Percentiles rank a stretch among this genome's conserved stretches.
These are phyloP conservation scores for Cystoderma amianthinum DNA, from an alignment of 768 basidiomycete genomes.

Conservation along the genomic window DNA sequence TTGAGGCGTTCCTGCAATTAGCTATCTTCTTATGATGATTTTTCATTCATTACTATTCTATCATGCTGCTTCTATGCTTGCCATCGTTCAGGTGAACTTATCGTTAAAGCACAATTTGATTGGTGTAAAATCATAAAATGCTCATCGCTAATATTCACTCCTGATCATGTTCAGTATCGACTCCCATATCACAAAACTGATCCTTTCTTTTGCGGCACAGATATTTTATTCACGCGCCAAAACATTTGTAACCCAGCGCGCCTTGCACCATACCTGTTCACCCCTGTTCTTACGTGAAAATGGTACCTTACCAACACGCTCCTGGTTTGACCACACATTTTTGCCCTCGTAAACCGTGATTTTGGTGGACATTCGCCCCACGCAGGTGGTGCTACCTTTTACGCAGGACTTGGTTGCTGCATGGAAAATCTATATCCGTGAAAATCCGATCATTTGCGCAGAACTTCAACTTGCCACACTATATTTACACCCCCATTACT, in stretches of 20 bases:
- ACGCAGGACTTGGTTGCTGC: conserved; percentile 13
- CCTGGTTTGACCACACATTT: conserved; percentile 15
- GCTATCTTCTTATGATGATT: conserved; percentile 11
- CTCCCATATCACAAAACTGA: conserved; percentile 22
- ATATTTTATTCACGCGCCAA: conserved; percentile 12
- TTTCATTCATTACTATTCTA: conserved; percentile 14
- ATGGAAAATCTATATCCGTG: conserved; percentile 15
- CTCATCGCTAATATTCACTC: conserved; percentile 8
- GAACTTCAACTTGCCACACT: conserved; percentile 9
- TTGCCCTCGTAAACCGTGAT: conserved; percentile 4
- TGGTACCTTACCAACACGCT: conserved; percentile 11
- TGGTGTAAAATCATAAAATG: conserved; percentile 19
- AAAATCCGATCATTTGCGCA: conserved; percentile 11
- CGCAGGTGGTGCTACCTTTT: conserved; percentile 17
- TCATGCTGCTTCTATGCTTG: conserved; percentile 20
- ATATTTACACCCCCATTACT: neutral
- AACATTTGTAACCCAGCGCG: conserved; percentile 10
- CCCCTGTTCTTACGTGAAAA: conserved; percentile 13
- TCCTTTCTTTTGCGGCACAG: conserved; percentile 16
- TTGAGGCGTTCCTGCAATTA: conserved; percentile 7
- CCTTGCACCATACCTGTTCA: conserved; percentile 8
- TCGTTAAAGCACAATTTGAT: conserved; percentile 10
- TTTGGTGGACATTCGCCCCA: conserved; percentile 17
- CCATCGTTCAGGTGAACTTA: conserved; percentile 15
- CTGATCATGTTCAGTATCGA: conserved; percentile 10